Evolutionary conservation across 163 green algal species (phyloP).

Genomic region (Scenedesmus sp.): DNA sequence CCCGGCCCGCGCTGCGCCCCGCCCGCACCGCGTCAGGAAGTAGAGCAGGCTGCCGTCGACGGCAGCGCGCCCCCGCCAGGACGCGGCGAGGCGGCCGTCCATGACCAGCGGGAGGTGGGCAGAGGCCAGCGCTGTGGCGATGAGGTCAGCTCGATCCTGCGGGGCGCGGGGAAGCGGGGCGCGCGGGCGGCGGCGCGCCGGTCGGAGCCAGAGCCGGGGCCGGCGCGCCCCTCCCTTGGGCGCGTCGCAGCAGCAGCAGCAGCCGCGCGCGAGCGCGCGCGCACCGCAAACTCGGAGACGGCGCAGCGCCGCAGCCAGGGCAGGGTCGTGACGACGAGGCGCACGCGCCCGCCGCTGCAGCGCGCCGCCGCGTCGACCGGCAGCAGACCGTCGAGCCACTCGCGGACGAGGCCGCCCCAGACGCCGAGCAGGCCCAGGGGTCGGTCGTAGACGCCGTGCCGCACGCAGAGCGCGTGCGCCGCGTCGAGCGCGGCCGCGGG

Average conservation of each 20-base stretch:
- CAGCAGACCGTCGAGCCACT: constrained; percentile 55
- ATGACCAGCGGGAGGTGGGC: constrained; percentile 55
- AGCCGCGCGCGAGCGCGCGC: neutral
- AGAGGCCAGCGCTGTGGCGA: constrained; percentile 47
- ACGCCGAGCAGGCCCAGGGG: constrained; percentile 53
- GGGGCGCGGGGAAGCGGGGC: neutral
- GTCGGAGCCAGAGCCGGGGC: too few relatives aligned
- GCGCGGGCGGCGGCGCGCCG: too few relatives aligned
- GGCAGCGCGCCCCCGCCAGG: constrained; percentile 36
- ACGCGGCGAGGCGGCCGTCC: constrained; percentile 29
- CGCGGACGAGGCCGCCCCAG: constrained; percentile 52
- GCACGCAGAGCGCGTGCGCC: constrained; percentile 42
- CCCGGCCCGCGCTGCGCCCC: neutral
- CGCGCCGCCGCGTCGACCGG: constrained; percentile 48
- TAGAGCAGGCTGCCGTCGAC: constrained; percentile 49
- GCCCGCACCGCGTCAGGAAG: constrained; percentile 23
- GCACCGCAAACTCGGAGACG: constrained; percentile 52
- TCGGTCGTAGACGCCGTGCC: constrained; percentile 38
- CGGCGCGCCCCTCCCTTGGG: too few relatives aligned
- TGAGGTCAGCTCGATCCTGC: constrained; percentile 44
- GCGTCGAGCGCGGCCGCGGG: constrained; percentile 33
- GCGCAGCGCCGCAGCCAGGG: constrained; percentile 51
- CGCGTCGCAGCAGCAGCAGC: neutral
- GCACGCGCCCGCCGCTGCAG: constrained; percentile 58
- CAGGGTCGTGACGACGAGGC: constrained; percentile 69